phyloP scores from a whole-genome alignment of 805 yeast genomes.

The Candida succiphila region DNA sequence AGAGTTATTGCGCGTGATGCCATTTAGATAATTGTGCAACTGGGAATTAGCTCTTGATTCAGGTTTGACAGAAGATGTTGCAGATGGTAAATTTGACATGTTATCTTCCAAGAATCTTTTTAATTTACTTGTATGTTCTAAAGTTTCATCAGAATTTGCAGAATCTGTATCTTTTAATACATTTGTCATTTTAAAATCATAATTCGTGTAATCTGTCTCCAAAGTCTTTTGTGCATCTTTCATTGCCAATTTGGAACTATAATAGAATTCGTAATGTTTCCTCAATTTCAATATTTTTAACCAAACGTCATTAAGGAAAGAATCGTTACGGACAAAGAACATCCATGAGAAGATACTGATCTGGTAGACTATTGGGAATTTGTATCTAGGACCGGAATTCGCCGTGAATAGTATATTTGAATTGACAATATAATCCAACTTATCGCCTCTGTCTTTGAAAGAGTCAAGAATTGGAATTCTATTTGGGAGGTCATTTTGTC shows the following conservation, averaged over 20 bases:
- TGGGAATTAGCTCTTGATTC: background rate
- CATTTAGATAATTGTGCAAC: background rate
- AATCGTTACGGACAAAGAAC: conserved; percentile 50
- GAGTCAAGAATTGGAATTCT: background rate
- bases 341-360: conserved; percentile 47
- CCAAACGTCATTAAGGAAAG: conserved; percentile 46
- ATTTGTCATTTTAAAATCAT: conserved; percentile 8
- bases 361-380: conserved; percentile 27
- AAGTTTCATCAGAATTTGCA: conserved; percentile 14
- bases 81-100: conserved; percentile 3
- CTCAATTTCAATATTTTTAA: conserved; percentile 24
- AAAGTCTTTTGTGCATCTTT: conserved; percentile 19
- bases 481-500: conserved; percentile 1
- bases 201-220: conserved; percentile 21
- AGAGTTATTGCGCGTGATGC: background rate
- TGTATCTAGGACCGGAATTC: conserved; percentile 22
- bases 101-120: conserved; percentile 22
- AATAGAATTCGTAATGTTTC: conserved; percentile 26
- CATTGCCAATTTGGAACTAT: conserved; percentile 20
- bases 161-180: conserved; percentile 4
- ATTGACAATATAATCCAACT: conserved; percentile 22
- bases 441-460: conserved; percentile 12
- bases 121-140: conserved; percentile 21
- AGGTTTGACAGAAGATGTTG: background rate
- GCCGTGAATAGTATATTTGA: conserved; percentile 27